Evolutionary conservation across 805 yeast species (phyloP).

Genomic region (Wickerhamiella cacticola): DNA sequence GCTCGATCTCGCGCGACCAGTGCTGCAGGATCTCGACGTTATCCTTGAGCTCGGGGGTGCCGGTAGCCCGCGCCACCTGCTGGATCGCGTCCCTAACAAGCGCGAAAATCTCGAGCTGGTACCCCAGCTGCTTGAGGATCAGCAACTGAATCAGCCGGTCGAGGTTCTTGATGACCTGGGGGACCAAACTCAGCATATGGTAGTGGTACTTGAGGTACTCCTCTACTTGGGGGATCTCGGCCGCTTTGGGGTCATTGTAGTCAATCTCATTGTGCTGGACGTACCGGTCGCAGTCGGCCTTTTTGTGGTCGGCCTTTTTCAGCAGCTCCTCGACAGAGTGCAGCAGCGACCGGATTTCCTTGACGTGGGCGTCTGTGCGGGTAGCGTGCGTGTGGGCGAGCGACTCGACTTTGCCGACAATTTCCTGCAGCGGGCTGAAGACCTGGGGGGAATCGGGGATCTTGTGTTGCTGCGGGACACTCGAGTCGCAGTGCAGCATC

Average conservation of each 20-base stretch:
- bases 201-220: conserved; percentile 5
- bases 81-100: not conserved
- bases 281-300: conserved; percentile 7
- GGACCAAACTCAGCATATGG: conserved; percentile 6
- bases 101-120: not conserved
- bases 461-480: not conserved
- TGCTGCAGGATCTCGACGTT: conserved; percentile 1
- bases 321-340: conserved; percentile 2
- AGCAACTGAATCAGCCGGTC: not conserved
- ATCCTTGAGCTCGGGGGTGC: not conserved
- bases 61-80: not conserved
- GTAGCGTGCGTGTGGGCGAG: not conserved
- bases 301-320: conserved; percentile 7
- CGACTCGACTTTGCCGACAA: conserved; percentile 1
- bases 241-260: conserved; percentile 1
- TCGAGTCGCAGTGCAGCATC: conserved; percentile 4
- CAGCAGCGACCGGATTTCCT: conserved; percentile 1
- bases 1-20: conserved; percentile 9
- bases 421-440: conserved; percentile 1
- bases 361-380: not conserved
- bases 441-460: conserved; percentile 1
- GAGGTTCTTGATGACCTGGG: conserved; percentile 5
- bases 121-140: not conserved
- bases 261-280: not conserved
- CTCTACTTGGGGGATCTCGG: conserved; percentile 5